These are phyloP conservation scores for Aspergillus sclerotiicarbonarius DNA, from an alignment of 495 filamentous ascomycete genomes.

Conservation along the genomic window DNA sequence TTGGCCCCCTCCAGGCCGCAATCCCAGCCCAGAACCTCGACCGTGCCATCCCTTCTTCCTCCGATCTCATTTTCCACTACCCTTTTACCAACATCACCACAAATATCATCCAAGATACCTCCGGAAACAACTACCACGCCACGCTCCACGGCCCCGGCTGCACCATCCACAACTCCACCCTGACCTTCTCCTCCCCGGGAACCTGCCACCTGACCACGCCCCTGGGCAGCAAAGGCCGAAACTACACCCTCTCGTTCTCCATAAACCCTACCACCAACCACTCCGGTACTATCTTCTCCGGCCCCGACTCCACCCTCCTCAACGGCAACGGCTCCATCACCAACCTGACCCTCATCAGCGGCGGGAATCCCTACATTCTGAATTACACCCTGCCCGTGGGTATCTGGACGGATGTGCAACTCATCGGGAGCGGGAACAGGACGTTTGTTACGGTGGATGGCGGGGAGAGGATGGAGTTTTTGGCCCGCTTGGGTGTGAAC, in stretches of 20 bases:
- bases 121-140: conserved; percentile 47
- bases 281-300: conserved; percentile 38
- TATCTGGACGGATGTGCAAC: conserved; percentile 37
- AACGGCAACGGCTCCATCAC: conserved; percentile 32
- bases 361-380: conserved; percentile 44
- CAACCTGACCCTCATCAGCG: conserved; percentile 44
- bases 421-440: conserved; percentile 39
- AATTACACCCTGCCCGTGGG: conserved; percentile 43
- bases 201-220: conserved; percentile 41
- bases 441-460: conserved; percentile 34
- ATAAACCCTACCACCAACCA: conserved; percentile 28
- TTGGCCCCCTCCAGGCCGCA: conserved; percentile 32
- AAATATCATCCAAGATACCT: conserved; percentile 30
- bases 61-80: conserved; percentile 44
- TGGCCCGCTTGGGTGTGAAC: conserved; percentile 41
- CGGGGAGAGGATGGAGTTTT: conserved; percentile 32
- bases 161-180: conserved; percentile 21
- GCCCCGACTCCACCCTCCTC: conserved; percentile 45
- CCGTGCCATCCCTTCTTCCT: conserved; percentile 35
- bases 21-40: conserved; percentile 50
- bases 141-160: conserved; percentile 25
- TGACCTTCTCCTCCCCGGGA: conserved; percentile 26
- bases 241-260: conserved; percentile 48
- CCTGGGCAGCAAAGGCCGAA: conserved; percentile 45
- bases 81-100: conserved; percentile 14